Evolutionary conservation across 1,284 basidiomycete genomes (phyloP).

Genomic region (Boletus mariae): DNA sequence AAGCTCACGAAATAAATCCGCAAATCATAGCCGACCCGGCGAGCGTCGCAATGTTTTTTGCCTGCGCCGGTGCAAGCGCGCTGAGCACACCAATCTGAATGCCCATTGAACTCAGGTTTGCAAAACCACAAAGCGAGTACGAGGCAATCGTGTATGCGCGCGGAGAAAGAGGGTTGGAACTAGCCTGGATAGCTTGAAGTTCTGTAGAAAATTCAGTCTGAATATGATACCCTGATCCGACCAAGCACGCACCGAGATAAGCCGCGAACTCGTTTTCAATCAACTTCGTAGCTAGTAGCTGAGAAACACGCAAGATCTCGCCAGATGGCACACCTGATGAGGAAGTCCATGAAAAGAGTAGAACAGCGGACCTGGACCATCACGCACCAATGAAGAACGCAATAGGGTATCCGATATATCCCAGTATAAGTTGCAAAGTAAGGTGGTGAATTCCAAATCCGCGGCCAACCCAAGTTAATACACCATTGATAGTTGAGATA

Average conservation of each 20-base stretch:
- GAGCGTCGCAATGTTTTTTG: constrained; percentile 66
- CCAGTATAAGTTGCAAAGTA: constrained; percentile 80
- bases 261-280: constrained; percentile 87
- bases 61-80: constrained; percentile 77
- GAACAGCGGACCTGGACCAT: not conserved
- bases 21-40: constrained; percentile 79
- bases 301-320: constrained; percentile 74
- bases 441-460: constrained; percentile 82
- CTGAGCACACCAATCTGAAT: constrained; percentile 89
- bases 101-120: constrained; percentile 82
- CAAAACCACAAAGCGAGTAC: constrained; percentile 87
- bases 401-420: constrained; percentile 86
- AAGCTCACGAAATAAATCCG: constrained; percentile 60
- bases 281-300: constrained; percentile 83
- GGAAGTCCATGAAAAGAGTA: constrained; percentile 3
- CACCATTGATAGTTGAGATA: constrained; percentile 78
- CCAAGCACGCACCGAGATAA: constrained; percentile 46
- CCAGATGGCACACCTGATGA: constrained; percentile 57
- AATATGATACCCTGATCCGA: not conserved
- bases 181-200: constrained; percentile 50
- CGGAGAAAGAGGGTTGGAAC: constrained; percentile 54
- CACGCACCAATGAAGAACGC: constrained; percentile 70
- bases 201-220: constrained; percentile 27
- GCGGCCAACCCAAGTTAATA: constrained; percentile 85
- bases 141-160: constrained; percentile 77